Base-by-base conservation (phyloP, 495 filamentous ascomycete species). In the Sporormia fimetaria region DNA sequence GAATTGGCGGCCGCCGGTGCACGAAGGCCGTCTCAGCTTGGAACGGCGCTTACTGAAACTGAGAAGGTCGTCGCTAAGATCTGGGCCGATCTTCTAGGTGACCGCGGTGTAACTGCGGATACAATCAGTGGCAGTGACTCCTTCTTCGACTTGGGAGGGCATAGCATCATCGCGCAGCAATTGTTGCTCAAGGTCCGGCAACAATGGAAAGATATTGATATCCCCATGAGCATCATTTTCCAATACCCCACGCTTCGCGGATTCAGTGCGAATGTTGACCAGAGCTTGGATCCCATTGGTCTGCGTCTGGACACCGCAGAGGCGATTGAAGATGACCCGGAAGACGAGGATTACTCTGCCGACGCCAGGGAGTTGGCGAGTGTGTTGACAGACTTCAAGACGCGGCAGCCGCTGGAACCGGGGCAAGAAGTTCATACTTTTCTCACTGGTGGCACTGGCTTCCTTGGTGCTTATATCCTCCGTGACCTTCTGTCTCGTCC, bases 91-190 rank as follows among this genome's bases (percentile, higher is more conserved):
- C 52, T 81, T 7, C 25, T 57, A 4, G n/a, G 30, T 10, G 22
- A 32, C 16, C 45, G 68, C 10, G 37, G 41, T n/a, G 46, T 49
- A 6, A 43, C 21, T 33, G 35, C 44, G 2, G 40, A 49, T 8
- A 49, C 12, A 9, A 57, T 55, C 25, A 53, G 55, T 24, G 51
- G 51, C 14, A 65, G 67, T 33, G 63, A 70, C 20, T 71, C 71
- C 41, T 96, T 95, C 69, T 93, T 94, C 45, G 85, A 96, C 27
- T 60, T 80, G 20, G 90, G 90, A 31, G 88, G 87, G 4, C 83
- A 95, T 62, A 83, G 76, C 59, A 76, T 96, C 33, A 66, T 93
- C 3, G 86, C 84, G 0, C 87, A 94, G 48, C 78, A 87, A 44
- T 78, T 98, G 66, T 69, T 95, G 16, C 75, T 82, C 41, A 68